phyloP scores from a whole-genome alignment of 2,329 filamentous ascomycete genomes.

The Arthrobotrys sinensis region DNA sequence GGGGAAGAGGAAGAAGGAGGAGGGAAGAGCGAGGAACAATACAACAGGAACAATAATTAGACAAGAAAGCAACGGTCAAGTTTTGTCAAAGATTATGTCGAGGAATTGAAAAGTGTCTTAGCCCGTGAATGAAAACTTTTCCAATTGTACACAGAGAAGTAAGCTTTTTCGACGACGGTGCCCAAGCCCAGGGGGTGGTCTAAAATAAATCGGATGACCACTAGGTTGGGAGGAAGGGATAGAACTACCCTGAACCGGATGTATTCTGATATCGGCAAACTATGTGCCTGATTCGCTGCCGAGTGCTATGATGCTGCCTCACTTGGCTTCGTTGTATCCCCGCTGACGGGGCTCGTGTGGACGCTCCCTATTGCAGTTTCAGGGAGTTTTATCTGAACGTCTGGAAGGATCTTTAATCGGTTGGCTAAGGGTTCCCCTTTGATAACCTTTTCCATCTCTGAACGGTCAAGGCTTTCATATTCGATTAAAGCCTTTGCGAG shows the following conservation, averaged over 20 bases:
- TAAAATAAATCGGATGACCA: background rate
- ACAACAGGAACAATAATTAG: background rate
- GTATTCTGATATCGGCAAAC: background rate
- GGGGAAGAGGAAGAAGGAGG: background rate
- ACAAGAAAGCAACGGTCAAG: background rate
- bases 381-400: conserved; percentile 79
- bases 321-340: conserved; percentile 36
- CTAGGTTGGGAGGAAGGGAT: background rate
- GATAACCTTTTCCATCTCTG: conserved; percentile 92
- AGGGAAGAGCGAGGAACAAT: no score
- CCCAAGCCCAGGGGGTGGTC: background rate
- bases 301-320: conserved; percentile 37
- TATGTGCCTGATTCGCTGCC: background rate
- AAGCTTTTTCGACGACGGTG: background rate
- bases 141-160: conserved; percentile 3
- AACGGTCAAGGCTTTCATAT: conserved; percentile 91
- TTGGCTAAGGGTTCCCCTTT: conserved; percentile 84
- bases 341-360: conserved; percentile 28
- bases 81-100: background rate
- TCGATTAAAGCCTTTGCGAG: conserved; percentile 90
- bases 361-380: conserved; percentile 65
- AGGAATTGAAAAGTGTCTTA: background rate
- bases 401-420: conserved; percentile 75
- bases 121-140: conserved; percentile 4
- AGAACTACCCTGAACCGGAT: background rate